phyloP scores from a whole-genome alignment of 2,329 filamentous ascomycete species.

The Phoma sp. region DNA sequence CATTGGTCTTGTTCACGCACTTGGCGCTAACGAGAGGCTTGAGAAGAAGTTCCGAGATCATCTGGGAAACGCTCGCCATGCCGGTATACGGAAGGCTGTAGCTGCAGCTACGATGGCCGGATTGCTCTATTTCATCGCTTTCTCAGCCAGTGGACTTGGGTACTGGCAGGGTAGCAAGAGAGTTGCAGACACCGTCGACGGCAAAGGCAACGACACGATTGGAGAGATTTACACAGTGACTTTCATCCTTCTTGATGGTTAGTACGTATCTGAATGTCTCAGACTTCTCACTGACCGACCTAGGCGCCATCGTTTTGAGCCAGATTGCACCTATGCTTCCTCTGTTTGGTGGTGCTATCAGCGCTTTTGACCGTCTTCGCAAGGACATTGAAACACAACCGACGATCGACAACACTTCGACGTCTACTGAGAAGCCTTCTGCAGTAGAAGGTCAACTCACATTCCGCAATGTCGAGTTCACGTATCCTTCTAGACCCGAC shows the following conservation, averaged over 20 bases:
- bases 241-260: constrained; percentile 61
- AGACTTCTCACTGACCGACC: neutral
- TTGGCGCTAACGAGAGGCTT: constrained; percentile 64
- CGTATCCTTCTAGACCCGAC: constrained; percentile 51
- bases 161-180: constrained; percentile 71
- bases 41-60: constrained; percentile 65
- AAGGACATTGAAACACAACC: constrained; percentile 62
- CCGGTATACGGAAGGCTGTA: constrained; percentile 65
- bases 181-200: constrained; percentile 54
- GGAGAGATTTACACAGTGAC: constrained; percentile 63
- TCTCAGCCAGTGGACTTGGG: constrained; percentile 69
- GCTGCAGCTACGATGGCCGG: constrained; percentile 65
- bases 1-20: constrained; percentile 68
- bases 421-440: constrained; percentile 32
- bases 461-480: constrained; percentile 50
- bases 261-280: constrained; percentile 3
- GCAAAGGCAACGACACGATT: constrained; percentile 41
- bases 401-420: constrained; percentile 47
- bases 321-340: constrained; percentile 57
- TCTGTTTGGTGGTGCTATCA: constrained; percentile 56
- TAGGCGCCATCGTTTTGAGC: constrained; percentile 55
- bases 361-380: constrained; percentile 64
- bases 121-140: constrained; percentile 70
- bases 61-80: constrained; percentile 57
- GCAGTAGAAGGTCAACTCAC: constrained; percentile 56